These are phyloP conservation scores for Pseudopithomyces maydicus DNA, from an alignment of 2,329 filamentous ascomycete species.

Conservation along the genomic window DNA sequence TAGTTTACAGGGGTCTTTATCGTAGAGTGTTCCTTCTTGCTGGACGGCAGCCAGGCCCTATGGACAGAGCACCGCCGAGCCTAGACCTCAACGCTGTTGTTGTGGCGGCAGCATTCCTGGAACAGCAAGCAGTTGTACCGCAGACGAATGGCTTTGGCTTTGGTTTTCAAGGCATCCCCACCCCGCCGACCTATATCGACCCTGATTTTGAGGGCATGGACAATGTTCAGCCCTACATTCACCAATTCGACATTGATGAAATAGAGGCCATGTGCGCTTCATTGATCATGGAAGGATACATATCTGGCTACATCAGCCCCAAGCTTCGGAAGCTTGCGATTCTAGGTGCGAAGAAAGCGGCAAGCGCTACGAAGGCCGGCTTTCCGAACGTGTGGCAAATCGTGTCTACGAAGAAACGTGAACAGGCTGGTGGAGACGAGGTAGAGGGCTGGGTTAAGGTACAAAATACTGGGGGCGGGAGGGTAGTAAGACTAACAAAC, in stretches of 20 bases:
- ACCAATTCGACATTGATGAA: slow-evolving; percentile 61
- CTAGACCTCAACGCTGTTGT: slow-evolving; percentile 74
- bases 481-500: slow-evolving; percentile 63
- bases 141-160: slow-evolving; percentile 41
- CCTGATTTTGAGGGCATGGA: slow-evolving; percentile 51
- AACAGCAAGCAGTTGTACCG: slow-evolving; percentile 54
- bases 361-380: slow-evolving; percentile 66
- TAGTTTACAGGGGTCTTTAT: slow-evolving; percentile 83
- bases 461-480: slow-evolving; percentile 44
- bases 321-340: slow-evolving; percentile 79
- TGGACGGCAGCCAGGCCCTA: slow-evolving; percentile 67
- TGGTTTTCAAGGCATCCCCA: slow-evolving; percentile 58
- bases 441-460: slow-evolving; percentile 76
- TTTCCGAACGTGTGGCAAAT: slow-evolving; percentile 78
- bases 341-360: slow-evolving; percentile 67
- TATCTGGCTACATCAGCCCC: slow-evolving; percentile 85
- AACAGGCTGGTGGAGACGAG: slow-evolving; percentile 51
- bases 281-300: slow-evolving; percentile 77
- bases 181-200: slow-evolving; percentile 48
- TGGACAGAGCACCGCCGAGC: slow-evolving; percentile 69
- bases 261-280: slow-evolving; percentile 79
- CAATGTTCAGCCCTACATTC: slow-evolving; percentile 30
- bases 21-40: slow-evolving; percentile 78
- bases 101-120: slow-evolving; percentile 66
- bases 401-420: slow-evolving; percentile 61